Percentiles rank a stretch among this genome's conserved stretches.
These are phyloP conservation scores for Globisporangium camurandrum DNA, from an alignment of 352 stramenopile genomes.

Conservation along the genomic window DNA sequence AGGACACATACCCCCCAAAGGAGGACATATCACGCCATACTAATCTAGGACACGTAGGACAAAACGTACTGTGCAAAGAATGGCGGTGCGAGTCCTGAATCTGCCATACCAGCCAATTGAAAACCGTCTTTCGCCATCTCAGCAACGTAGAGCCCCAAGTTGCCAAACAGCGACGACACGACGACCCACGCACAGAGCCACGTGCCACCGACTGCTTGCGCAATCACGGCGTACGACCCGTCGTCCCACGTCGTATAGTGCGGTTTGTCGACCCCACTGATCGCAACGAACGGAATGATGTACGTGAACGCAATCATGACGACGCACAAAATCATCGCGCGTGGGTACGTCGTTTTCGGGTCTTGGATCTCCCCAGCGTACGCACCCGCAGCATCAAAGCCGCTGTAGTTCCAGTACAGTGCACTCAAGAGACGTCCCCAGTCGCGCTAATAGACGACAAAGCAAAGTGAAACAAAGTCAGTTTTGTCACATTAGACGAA, in stretches of 20 bases:
- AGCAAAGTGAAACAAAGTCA: conserved; percentile 1
- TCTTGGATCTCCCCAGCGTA: conserved; percentile 70
- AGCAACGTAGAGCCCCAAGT: conserved; percentile 73
- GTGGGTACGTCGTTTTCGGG: conserved; percentile 63
- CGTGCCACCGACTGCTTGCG: conserved; percentile 45
- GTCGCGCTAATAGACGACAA: conserved; percentile 25
- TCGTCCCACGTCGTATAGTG: conserved; percentile 72
- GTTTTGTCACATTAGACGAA: background rate
- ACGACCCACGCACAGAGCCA: conserved; percentile 77
- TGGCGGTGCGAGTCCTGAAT: conserved; percentile 67
- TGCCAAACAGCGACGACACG: conserved; percentile 67
- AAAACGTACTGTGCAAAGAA: conserved; percentile 74
- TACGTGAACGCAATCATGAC: conserved; percentile 73
- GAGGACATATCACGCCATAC: too few species aligned
- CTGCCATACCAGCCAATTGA: conserved; percentile 73
- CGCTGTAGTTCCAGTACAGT: conserved; percentile 82
- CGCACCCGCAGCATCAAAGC: conserved; percentile 63
- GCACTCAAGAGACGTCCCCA: conserved; percentile 58
- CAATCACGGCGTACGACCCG: conserved; percentile 70
- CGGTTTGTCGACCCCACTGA: conserved; percentile 58
- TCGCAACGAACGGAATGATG: conserved; percentile 62
- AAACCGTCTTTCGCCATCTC: conserved; percentile 82
- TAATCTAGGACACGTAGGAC: too few species aligned
- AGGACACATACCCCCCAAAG: too few species aligned
- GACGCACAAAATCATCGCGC: conserved; percentile 71